These are phyloP conservation scores for Fraxinus angustifolia DNA, from an alignment of 305 asterid species.

Conservation along the genomic window DNA sequence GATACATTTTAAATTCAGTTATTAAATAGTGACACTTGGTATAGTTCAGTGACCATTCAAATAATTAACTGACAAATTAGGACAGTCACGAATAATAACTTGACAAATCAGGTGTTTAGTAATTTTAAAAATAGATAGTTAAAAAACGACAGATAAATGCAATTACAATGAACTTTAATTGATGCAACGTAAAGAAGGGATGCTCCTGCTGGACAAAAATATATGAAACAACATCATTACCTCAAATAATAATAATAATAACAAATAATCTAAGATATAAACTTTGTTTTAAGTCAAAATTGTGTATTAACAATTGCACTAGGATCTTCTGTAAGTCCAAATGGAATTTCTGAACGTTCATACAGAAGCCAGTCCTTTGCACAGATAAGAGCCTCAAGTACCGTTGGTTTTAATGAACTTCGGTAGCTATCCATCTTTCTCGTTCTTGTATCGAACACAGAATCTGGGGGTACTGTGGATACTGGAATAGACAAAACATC, in stretches of 20 bases:
- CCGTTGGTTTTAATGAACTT: slow-evolving; percentile 45
- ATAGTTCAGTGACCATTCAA: too few species aligned
- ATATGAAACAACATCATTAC: neutral
- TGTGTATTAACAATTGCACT: slow-evolving; percentile 33
- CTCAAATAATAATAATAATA: neutral
- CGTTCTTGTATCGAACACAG: slow-evolving; percentile 48
- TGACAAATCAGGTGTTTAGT: neutral
- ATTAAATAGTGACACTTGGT: too few species aligned
- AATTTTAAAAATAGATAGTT: neutral
- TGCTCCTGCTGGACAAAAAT: neutral
- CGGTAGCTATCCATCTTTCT: slow-evolving; percentile 43
- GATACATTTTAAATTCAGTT: too few species aligned
- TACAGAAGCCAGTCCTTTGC: slow-evolving; percentile 73
- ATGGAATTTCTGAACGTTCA: slow-evolving; percentile 24
- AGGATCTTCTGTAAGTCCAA: slow-evolving; percentile 4
- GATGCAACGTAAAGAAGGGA: neutral
- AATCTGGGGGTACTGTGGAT: slow-evolving; percentile 48
- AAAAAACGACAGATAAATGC: neutral
- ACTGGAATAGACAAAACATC: slow-evolving; percentile 73
- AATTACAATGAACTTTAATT: too few species aligned
- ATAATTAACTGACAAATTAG: neutral
- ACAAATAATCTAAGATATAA: neutral
- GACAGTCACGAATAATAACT: neutral
- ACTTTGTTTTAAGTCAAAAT: slow-evolving; percentile 19
- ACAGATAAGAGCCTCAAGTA: slow-evolving; percentile 63